Conservation (phyloP, 805 yeast genomes). For the Pichia sporocuriosa region DNA sequence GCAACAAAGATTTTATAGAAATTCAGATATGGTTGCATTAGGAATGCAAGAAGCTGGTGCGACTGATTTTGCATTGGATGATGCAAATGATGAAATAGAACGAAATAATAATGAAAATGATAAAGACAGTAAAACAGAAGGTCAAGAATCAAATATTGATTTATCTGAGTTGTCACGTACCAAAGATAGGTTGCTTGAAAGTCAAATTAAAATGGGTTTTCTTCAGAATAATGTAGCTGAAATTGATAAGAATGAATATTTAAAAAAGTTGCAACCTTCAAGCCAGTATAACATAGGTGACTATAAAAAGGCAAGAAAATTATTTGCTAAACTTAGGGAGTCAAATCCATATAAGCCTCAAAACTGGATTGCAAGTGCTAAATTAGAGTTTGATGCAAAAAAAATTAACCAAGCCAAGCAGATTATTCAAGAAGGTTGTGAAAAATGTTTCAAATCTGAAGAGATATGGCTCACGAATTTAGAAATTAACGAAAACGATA, state of each 20-base stretch:
- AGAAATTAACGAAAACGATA: conserved; percentile 45
- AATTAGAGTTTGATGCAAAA: conserved; percentile 62
- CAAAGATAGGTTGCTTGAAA: conserved; percentile 12
- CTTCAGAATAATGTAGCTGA: not conserved
- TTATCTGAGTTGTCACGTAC: conserved; percentile 32
- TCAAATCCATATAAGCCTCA: conserved; percentile 67
- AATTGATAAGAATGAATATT: conserved; percentile 35
- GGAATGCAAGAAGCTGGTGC: conserved; percentile 30
- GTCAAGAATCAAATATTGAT: conserved; percentile 33
- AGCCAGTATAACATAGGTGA: conserved; percentile 42
- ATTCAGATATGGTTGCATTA: conserved; percentile 60
- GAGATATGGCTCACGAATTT: conserved; percentile 80
- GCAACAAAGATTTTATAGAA: conserved; percentile 69
- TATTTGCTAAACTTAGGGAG: conserved; percentile 62
- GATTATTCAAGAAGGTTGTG: conserved; percentile 70
- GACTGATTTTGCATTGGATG: conserved; percentile 26
- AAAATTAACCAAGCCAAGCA: conserved; percentile 50
- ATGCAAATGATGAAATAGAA: conserved; percentile 32
- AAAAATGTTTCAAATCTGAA: conserved; percentile 55
- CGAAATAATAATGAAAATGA: conserved; percentile 32
- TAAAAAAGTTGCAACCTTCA: conserved; percentile 33
- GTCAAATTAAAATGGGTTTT: conserved; percentile 1
- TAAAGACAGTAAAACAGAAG: not conserved
- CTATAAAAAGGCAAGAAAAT: conserved; percentile 46
- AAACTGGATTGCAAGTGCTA: conserved; percentile 84